A percentile compares a stretch with the other conserved stretches of the same genome.
These are phyloP conservation scores for Piloderma croceum DNA, from an alignment of 768 basidiomycete species.

Conservation along the genomic window DNA sequence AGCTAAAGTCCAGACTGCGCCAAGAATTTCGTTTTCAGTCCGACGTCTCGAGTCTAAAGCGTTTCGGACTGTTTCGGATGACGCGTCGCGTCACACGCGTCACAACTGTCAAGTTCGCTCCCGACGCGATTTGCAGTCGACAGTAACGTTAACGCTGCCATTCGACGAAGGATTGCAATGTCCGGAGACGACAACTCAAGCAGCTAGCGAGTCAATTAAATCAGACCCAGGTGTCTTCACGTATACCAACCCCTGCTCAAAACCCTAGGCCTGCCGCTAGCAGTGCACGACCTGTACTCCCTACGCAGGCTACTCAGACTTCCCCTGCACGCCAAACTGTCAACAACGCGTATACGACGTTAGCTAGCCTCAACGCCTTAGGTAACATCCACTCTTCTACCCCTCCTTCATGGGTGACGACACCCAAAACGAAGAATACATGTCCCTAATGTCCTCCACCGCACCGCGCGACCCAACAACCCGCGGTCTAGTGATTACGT, in stretches of 20 bases:
- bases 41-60: too few relatives aligned
- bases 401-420: neutral
- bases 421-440: constrained; percentile 62
- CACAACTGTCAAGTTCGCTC: too few relatives aligned
- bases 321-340: constrained; percentile 90
- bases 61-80: too few relatives aligned
- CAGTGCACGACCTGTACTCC: constrained; percentile 86
- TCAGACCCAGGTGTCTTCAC: constrained; percentile 54
- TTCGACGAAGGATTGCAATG: too few relatives aligned
- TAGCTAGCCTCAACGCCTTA: constrained; percentile 88
- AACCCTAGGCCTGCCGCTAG: constrained; percentile 74
- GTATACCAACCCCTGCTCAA: constrained; percentile 56
- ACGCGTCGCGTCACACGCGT: too few relatives aligned
- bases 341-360: constrained; percentile 95
- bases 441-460: constrained; percentile 72
- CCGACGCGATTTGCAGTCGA: too few relatives aligned
- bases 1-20: too few relatives aligned
- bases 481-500: constrained; percentile 75
- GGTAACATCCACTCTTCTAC: constrained; percentile 63
- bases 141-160: too few relatives aligned
- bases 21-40: too few relatives aligned
- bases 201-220: constrained; percentile 72
- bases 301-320: constrained; percentile 77
- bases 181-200: constrained; percentile 60
- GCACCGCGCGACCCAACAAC: constrained; percentile 84